Evolutionary conservation across 2,329 filamentous ascomycete species (phyloP), one percentile per base, ranked within the genome.

Genomic region (Falciphora oryzae): DNA sequence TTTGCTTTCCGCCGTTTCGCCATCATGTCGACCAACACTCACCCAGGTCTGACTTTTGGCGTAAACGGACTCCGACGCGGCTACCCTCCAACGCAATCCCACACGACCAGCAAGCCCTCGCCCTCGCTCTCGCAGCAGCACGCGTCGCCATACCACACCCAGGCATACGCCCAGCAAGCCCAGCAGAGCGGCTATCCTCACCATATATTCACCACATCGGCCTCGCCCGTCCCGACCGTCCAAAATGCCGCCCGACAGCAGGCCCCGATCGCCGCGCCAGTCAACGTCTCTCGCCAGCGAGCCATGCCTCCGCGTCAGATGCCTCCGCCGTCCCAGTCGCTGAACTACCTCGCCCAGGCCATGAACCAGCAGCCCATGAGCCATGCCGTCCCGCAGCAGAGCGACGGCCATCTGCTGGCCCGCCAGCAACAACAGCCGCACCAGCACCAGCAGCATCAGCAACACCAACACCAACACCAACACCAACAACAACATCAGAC

Each of bases 61-160:
- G 78, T 80, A 71, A 75, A 74, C 70, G 74, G 75, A 72, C 70
- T 84, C 66, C 77, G 83, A 74, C 82, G 83, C 66, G 75, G 73
- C 68, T 83, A 79, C 68, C 77, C 77, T 71, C 76, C 80, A 64
- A 76, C 79, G 50, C 81, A 83, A 70, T 76, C 80, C 66, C 80
- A 78, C 68, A 80, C 81, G 69, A 77, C 79, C 68, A 84, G 81
- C 72, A 85, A 86, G 72, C 81, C 83, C 67, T 83, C 83, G 32
- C 81, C 83, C 56, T 80, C 81, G 28, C 79, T 79, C 35, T 72
- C 83, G 22, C 50, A 38, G 67, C 83, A 84, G 68, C 78, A 83
- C 70, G 80, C 82, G 66, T 80, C 83, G 66, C 80, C 83, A 2
- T 86, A 86, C 71, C 83, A 84, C 72, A 71, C 79, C 63, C 80